Percentiles rank a stretch among this genome's conserved stretches.
phyloP scores from a whole-genome alignment of 2,329 filamentous ascomycete genomes.

The Laburnicola sp. region DNA sequence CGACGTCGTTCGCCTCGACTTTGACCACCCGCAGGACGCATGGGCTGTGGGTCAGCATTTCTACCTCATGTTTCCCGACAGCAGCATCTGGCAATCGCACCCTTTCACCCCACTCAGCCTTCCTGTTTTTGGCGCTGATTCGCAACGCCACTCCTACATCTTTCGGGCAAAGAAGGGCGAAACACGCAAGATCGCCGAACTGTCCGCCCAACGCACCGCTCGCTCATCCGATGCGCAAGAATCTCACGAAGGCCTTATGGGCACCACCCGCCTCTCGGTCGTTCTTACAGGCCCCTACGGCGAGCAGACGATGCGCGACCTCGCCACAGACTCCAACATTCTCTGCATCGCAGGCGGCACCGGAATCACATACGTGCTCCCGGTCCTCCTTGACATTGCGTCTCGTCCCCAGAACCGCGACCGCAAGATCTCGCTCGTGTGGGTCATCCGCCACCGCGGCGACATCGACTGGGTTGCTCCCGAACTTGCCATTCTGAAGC shows the following conservation, averaged over 20 bases:
- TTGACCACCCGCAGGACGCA: conserved; percentile 61
- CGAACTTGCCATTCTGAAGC: conserved; percentile 38
- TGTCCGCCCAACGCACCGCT: conserved; percentile 33
- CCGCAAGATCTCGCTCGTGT: conserved; percentile 39
- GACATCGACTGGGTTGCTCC: conserved; percentile 43
- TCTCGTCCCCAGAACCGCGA: conserved; percentile 27
- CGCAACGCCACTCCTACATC: conserved; percentile 39
- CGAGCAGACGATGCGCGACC: conserved; percentile 28
- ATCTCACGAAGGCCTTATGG: conserved; percentile 26
- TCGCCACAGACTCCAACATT: conserved; percentile 32
- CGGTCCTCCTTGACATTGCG: conserved; percentile 37
- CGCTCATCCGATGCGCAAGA: conserved; percentile 24
- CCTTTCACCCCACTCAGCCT: conserved; percentile 58
- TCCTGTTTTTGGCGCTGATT: conserved; percentile 27
- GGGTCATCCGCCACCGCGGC: conserved; percentile 38
- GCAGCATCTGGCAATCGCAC: conserved; percentile 72
- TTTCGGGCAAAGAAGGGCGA: conserved; percentile 42
- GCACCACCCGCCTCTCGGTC: conserved; percentile 34
- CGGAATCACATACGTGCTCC: conserved; percentile 45
- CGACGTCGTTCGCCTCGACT: conserved; percentile 64
- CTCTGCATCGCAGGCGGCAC: conserved; percentile 45
- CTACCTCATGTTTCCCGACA: conserved; percentile 68
- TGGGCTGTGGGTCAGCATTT: conserved; percentile 74
- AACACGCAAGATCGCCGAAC: conserved; percentile 38
- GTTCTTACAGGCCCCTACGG: conserved; percentile 43